Percentiles rank a stretch among this genome's conserved stretches.
phyloP scores from a whole-genome alignment of 2,329 filamentous ascomycete species.

The Aspergillus unguis region DNA sequence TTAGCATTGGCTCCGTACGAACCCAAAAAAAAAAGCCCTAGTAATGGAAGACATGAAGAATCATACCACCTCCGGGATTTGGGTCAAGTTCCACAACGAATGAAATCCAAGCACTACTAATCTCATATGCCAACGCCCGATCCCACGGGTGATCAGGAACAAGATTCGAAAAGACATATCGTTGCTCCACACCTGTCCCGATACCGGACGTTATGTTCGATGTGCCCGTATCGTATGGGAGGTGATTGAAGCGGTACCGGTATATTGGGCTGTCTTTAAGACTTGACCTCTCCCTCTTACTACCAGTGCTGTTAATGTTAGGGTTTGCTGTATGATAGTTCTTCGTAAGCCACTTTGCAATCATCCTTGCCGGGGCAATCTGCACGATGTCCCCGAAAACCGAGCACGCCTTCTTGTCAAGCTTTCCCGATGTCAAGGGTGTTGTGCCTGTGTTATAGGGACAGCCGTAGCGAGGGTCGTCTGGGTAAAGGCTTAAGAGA shows the following conservation, averaged over 20 bases:
- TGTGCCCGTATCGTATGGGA: not conserved
- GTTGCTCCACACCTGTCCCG: conserved; percentile 30
- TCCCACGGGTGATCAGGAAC: not conserved
- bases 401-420: conserved; percentile 2
- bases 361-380: not conserved
- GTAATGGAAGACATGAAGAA: not conserved
- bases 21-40: not conserved
- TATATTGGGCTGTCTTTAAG: not conserved
- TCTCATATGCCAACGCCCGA: not conserved
- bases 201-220: not conserved
- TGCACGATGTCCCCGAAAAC: not conserved
- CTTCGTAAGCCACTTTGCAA: not conserved
- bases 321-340: not conserved
- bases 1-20: not conserved
- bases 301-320: not conserved
- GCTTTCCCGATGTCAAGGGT: not conserved
- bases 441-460: not conserved
- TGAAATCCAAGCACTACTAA: not conserved
- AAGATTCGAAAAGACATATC: conserved; percentile 2
- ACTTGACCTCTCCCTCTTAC: not conserved
- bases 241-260: conserved; percentile 1
- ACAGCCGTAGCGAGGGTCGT: not conserved
- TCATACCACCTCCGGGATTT: not conserved
- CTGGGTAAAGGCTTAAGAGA: not conserved
- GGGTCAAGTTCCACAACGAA: not conserved